Evolutionary conservation across 2,329 filamentous ascomycete species (phyloP).

Genomic region (Periconia macrospinosa): DNA sequence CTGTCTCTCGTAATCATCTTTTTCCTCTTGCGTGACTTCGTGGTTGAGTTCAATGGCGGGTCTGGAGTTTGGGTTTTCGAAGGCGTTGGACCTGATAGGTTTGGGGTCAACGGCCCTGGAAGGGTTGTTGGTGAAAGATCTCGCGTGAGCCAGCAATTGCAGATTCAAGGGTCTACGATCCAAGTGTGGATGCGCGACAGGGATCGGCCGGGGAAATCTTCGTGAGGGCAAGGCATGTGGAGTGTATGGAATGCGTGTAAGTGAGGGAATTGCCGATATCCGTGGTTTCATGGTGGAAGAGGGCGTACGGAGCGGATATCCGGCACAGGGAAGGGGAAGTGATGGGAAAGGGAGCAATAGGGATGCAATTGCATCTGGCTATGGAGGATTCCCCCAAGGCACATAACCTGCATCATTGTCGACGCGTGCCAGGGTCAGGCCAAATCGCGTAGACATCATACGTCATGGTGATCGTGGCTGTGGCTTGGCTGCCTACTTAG

Average conservation of each 20-base stretch:
- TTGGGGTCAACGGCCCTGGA: constrained; percentile 16
- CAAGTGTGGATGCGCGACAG: not conserved
- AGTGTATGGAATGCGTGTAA: constrained; percentile 18
- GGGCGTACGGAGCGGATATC: not conserved
- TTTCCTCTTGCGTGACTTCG: constrained; percentile 49
- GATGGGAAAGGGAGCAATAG: not conserved
- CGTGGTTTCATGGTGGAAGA: constrained; percentile 32
- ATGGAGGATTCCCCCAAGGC: not conserved
- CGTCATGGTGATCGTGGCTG: constrained; percentile 5
- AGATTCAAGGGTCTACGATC: not conserved
- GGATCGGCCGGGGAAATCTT: constrained; percentile 6
- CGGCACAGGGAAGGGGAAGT: not conserved
- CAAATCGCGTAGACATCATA: not conserved
- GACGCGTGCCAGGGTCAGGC: not conserved
- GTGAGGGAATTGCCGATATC: constrained; percentile 24
- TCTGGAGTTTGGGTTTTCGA: constrained; percentile 37
- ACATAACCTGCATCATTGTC: not conserved
- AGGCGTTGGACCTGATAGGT: constrained; percentile 10
- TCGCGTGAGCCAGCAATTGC: constrained; percentile 4
- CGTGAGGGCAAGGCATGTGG: constrained; percentile 14
- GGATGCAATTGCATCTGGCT: not conserved
- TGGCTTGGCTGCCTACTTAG: constrained; percentile 3
- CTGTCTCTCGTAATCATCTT: constrained; percentile 47
- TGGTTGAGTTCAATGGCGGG: constrained; percentile 47
- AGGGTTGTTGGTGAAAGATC: constrained; percentile 14